phyloP scores from a whole-genome alignment of 2,329 filamentous ascomycete genomes.

The Cercospora berteroae region DNA sequence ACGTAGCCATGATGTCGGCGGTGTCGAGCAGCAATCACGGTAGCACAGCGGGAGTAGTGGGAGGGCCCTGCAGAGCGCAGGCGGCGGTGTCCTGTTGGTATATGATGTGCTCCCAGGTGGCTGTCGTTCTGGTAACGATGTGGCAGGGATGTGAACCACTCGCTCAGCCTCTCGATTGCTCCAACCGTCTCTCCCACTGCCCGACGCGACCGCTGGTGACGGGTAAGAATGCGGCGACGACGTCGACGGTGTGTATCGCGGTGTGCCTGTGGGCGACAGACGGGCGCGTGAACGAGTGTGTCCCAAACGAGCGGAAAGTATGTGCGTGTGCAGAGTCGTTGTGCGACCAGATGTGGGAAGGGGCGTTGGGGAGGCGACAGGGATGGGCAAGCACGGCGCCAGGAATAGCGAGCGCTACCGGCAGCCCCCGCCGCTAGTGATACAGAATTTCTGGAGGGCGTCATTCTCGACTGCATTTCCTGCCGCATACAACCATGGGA shows the following conservation, averaged over 20 bases:
- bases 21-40: not conserved
- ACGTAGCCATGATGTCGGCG: conserved; percentile 13
- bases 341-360: conserved; percentile 4
- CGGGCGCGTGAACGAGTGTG: conserved; percentile 5
- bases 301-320: not conserved
- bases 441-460: not conserved
- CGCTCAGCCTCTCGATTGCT: not conserved
- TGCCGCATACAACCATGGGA: conserved; percentile 61
- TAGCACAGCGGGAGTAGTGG: conserved; percentile 5
- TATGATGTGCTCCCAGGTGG: conserved; percentile 13
- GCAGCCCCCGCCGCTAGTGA: not conserved
- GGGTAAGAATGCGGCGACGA: not conserved
- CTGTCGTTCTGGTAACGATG: conserved; percentile 10
- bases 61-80: conserved; percentile 5
- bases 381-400: not conserved
- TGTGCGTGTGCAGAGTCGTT: not conserved
- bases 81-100: not conserved
- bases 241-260: not conserved
- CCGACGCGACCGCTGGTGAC: not conserved
- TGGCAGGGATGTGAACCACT: conserved; percentile 12
- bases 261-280: not conserved
- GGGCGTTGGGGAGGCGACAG: not conserved
- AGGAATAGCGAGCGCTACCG: not conserved
- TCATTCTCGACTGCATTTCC: not conserved
- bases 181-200: not conserved